A percentile compares a stretch with the other conserved stretches of the same genome.
Conservation (phyloP, 257 asterid genomes). For the Solanum paucissectum region DNA sequence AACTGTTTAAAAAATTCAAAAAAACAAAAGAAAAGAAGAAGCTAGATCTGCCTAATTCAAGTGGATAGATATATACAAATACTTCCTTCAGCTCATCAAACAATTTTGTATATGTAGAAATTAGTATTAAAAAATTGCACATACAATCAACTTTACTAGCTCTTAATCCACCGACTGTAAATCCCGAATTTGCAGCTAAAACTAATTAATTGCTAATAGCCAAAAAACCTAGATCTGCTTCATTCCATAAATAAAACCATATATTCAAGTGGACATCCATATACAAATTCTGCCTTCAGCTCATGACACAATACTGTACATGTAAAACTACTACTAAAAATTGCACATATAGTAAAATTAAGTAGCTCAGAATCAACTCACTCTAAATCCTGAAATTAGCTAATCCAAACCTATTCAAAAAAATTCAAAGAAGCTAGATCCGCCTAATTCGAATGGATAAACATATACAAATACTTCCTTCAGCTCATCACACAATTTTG, state of each 20-base stretch:
- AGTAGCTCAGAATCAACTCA: not conserved
- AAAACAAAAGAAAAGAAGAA: not conserved
- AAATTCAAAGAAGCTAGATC: not conserved
- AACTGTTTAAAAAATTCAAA: not conserved
- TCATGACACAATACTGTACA: not conserved
- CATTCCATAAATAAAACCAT: not conserved
- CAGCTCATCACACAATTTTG: not conserved
- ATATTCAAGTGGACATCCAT: not conserved
- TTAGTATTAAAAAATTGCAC: not conserved
- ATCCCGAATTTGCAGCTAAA: not conserved
- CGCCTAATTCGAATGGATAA: not conserved
- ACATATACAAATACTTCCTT: not conserved
- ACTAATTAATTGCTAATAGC: not conserved
- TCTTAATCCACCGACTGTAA: not conserved
- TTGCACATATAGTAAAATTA: not conserved
- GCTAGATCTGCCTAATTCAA: not conserved
- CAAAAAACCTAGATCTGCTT: not conserved
- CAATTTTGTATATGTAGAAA: not conserved
- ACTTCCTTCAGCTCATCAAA: not conserved
- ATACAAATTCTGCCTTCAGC: not conserved
- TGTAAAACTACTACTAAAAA: not conserved
- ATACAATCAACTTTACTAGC: not conserved
- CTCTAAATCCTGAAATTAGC: not conserved
- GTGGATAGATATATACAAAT: not conserved
- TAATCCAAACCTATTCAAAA: not conserved